A percentile compares a stretch with the other conserved stretches of the same genome.
phyloP scores from a whole-genome alignment of 139 green algal species.

The Coccomyxa sp. region DNA sequence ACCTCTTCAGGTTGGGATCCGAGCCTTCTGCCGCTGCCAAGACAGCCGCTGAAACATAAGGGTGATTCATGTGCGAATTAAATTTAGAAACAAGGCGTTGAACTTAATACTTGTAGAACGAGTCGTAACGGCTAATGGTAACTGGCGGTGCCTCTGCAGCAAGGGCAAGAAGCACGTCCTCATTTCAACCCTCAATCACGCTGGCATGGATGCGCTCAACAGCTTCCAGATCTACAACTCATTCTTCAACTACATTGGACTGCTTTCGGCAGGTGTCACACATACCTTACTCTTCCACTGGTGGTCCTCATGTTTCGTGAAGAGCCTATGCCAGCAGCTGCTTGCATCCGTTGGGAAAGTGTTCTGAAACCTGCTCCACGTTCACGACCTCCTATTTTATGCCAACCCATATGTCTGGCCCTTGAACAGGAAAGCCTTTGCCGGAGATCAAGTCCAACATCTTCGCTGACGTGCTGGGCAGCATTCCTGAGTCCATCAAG shows the following conservation, averaged over 20 bases:
- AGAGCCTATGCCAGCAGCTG: background rate
- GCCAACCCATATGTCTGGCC: background rate
- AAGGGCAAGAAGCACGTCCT: conserved; percentile 14
- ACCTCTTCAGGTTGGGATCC: background rate
- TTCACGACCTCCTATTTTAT: background rate
- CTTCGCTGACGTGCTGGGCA: conserved; percentile 1
- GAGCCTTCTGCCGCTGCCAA: background rate
- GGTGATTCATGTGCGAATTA: no score
- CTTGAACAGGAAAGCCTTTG: background rate
- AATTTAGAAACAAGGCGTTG: no score
- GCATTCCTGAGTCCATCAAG: background rate
- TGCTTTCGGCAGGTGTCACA: background rate
- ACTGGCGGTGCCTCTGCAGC: background rate
- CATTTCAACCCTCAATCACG: conserved; percentile 15
- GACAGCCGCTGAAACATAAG: background rate
- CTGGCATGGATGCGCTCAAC: conserved; percentile 7
- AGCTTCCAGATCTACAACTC: conserved; percentile 3
- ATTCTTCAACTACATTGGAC: conserved; percentile 7
- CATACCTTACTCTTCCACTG: background rate
- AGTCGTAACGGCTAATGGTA: no score
- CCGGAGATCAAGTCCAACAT: background rate
- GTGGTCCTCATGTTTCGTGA: background rate
- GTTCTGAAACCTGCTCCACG: background rate
- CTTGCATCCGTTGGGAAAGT: background rate
- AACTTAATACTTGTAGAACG: no score